Evolutionary conservation across 805 yeast genomes (phyloP), one percentile per base, ranked within the genome.

Genomic region (Candida takata): DNA sequence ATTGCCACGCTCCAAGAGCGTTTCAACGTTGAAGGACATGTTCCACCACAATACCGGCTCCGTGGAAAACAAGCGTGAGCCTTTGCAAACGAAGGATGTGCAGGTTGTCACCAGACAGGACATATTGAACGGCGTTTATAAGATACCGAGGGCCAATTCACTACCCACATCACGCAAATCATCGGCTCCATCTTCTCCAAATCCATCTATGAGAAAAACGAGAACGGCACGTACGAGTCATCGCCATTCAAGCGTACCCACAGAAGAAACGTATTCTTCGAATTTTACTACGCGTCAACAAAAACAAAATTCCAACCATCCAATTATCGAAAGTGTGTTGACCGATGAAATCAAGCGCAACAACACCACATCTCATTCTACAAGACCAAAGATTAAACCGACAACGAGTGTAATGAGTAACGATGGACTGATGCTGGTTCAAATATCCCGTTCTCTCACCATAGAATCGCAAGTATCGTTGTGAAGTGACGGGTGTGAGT

Each of bases 21-120:
- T 30, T n/a, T 21, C 27, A 6, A 15, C 27, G 2, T 8, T 30
- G 8, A 30, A 23, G 9, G 27, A 15, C 14, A n/a, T 21, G 10
- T 21, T 30, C 20, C 33, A 30, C 17, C 31, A 28, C 11, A 7
- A n/a, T 11, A 10, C 31, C 10, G n/a, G 10, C 23, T 10, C 31
- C 10, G 23, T 20, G 7, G 23, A 20, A n/a, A n/a, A n/a, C n/a
- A n/a, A n/a, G n/a, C n/a, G n/a, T n/a, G n/a, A n/a, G n/a, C n/a
- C n/a, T n/a, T 4, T 27, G 24, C 44, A 43, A 21, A 52, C 53
- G 2, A 53, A 50, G 29, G 34, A 44, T 29, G 42, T 53, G 31
- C 44, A 47, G 20, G 46, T 45, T 8, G 42, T 53, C 8, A 53
- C 57, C 1, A 45, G 58, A 33, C 45, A 47, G 29, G 58, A 53